These are phyloP conservation scores for Drosera spatulata DNA, from an alignment of 179 eudicot species.

Conservation along the genomic window DNA sequence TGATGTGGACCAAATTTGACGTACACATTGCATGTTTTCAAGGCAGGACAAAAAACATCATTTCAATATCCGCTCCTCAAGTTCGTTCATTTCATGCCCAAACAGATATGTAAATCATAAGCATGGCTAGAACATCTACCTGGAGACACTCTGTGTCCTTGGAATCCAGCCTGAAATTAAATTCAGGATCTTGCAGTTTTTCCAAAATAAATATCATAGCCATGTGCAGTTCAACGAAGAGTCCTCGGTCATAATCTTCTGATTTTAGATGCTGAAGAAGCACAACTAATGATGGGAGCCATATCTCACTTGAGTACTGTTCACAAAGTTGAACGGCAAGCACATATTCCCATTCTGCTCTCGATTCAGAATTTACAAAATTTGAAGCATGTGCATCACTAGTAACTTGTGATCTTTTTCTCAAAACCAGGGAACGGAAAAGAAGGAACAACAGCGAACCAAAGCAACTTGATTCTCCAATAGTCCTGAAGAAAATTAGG, in stretches of 20 bases:
- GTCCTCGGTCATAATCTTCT: conserved; percentile 21
- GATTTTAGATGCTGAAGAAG: conserved; percentile 41
- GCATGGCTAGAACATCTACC: conserved; percentile 17
- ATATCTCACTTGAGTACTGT: conserved; percentile 68
- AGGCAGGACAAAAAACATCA: too few species aligned
- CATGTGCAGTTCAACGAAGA: conserved; percentile 32
- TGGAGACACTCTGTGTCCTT: conserved; percentile 47
- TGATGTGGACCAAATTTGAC: too few species aligned
- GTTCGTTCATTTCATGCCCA: not conserved
- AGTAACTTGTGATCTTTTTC: conserved; percentile 17
- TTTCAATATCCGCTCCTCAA: too few species aligned
- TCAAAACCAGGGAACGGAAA: conserved; percentile 58
- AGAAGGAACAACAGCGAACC: conserved; percentile 72
- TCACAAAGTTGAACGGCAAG: conserved; percentile 58
- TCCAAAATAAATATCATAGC: conserved; percentile 55
- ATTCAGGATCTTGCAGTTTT: conserved; percentile 78
- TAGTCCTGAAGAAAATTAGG: conserved; percentile 31
- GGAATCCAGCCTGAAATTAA: conserved; percentile 59
- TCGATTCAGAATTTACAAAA: conserved; percentile 17
- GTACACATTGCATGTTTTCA: too few species aligned
- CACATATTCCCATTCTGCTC: conserved; percentile 61
- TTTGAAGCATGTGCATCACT: conserved; percentile 23
- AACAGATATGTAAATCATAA: not conserved
- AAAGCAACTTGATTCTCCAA: conserved; percentile 68
- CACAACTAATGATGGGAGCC: conserved; percentile 81